Evolutionary conservation across 2,329 filamentous ascomycete genomes (phyloP), one percentile per base, ranked within the genome.

Genomic region (Zasmidium citrigriseum): DNA sequence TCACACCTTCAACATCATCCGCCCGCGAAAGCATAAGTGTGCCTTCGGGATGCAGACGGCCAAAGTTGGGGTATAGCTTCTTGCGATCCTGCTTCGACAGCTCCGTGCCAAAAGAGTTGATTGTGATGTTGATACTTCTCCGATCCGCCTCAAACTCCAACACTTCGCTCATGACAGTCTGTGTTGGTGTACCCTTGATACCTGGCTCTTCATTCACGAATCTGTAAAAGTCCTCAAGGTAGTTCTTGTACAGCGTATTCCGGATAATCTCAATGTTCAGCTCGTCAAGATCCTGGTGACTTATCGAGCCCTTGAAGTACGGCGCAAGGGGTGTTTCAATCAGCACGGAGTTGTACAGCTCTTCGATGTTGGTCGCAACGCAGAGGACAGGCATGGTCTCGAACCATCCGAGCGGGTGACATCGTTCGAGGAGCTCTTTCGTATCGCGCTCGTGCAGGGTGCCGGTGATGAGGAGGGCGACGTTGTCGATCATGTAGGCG

Each of bases 401-500:
- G 75, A 99, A 99, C 92, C 93, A 98, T 67, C 95, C 95, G 7
- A 99, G 84, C 5, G 95, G 95, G 70, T 99, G 96, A 77, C 96
- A 99, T 76, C 95, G 84, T 73, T 98, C 95, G 54, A 99, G 81
- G 63, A 99, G 85, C 78, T 99, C 95, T 60, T 93, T 88, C 2
- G 95, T 99, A 75, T 99, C 95, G 73, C 95, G 87, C 79, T 99
- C 96, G 78, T 99, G 95, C 25, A 99, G 85, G 12, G 95, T 99
- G 62, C 95, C 95, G 21, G 95, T 99, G 76, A 99, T 99, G 71
- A 99, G 86, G 44, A 99, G 88, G 41, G 96, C 95, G 54, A 99
- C 92, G 71, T 99, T 99, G 79, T 99, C 95, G 77, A 99, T 99
- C 95, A 99, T 99, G 83, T 99, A 99, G 62, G 93, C 93, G 75